Base-by-base conservation (phyloP, 306 rosid species). In the Citrullus colocynthis region DNA sequence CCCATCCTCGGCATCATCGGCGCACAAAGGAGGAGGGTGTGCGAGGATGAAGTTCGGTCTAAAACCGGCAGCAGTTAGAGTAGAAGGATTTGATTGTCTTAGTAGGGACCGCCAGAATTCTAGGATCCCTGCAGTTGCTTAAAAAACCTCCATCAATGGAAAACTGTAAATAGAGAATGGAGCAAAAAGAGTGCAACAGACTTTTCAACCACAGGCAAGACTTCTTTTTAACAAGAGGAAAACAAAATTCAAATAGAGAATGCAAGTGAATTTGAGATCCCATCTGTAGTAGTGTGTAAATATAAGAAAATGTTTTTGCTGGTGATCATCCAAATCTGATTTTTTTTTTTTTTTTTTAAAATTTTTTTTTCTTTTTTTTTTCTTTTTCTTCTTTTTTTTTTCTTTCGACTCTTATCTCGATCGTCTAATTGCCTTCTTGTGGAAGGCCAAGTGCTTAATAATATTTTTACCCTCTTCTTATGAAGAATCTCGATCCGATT, bases 31-130 rank as follows among this genome's bases (percentile, higher is more conserved):
- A 37, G 97, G 91, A 36, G 95, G 90, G 14, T 89, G 88, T 66
- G 88, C 77, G 66, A 93, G 97, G 79, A 77, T 84, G 89, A 88
- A 81, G 71, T 87, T 85, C 37, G 98, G 97, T 51, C 86, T 79
- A 55, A 91, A 89, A 79, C 95, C 95, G 1, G 93, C 93, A n/a
- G 84, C 90, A 34, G 98, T 91, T 93, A 93, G 98, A 88, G 90
- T 93, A 86, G 98, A 93, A 83, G 98, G 98, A 79, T 93, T 93
- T 9, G 96, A 93, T 79, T 90, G 96, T 78, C 98, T 88, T 79
- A 88, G 82, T 74, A 87, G 89, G 93, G 98, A 93, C 86, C 81
- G 88, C 83, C 95, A 88, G 83, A 93, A 85, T 87, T 93, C 98
- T 3, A 81, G 98, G 86, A 85, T 91, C 90, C 86, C 93, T 77